Evolutionary conservation across 163 green algal species (phyloP).

Genomic region (Picocystis sp.): DNA sequence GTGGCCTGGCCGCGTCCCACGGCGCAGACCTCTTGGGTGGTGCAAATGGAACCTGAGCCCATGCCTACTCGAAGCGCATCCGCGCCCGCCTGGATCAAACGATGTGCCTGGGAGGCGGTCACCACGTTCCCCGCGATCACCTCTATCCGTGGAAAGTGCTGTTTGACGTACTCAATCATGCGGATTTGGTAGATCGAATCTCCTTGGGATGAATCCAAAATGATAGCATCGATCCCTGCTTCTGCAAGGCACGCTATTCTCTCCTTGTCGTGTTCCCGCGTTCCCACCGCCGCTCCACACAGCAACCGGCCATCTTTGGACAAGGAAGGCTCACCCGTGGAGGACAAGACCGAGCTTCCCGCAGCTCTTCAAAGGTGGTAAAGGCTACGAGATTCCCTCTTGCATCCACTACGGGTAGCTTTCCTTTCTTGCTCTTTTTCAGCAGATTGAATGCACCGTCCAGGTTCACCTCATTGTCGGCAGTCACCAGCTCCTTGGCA

Average conservation of each 20-base stretch:
- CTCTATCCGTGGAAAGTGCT: slow-evolving; percentile 61
- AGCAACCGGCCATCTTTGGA: slow-evolving; percentile 45
- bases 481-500: slow-evolving; percentile 23
- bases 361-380: slow-evolving; percentile 19
- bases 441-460: slow-evolving; percentile 32
- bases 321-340: slow-evolving; percentile 23
- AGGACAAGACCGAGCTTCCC: slow-evolving; percentile 5
- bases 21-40: slow-evolving; percentile 93
- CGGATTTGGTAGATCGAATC: slow-evolving; percentile 34
- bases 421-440: slow-evolving; percentile 37
- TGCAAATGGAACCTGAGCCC: slow-evolving; percentile 96
- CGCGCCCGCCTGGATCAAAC: slow-evolving; percentile 78
- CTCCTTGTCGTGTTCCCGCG: slow-evolving; percentile 30
- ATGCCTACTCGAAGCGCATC: slow-evolving; percentile 91
- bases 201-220: slow-evolving; percentile 67
- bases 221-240: slow-evolving; percentile 59
- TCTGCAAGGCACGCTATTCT: slow-evolving; percentile 18
- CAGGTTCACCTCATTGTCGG: slow-evolving; percentile 3
- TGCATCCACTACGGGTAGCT: slow-evolving; percentile 51
- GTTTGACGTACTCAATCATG: slow-evolving; percentile 86
- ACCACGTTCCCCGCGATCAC: slow-evolving; percentile 95
- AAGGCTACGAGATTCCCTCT: slow-evolving; percentile 31
- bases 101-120: slow-evolving; percentile 41
- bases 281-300: slow-evolving; percentile 73
- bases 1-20: slow-evolving; percentile 86